phyloP scores from a whole-genome alignment of 306 rosid species.

The Amphicarpaea edgeworthii region DNA sequence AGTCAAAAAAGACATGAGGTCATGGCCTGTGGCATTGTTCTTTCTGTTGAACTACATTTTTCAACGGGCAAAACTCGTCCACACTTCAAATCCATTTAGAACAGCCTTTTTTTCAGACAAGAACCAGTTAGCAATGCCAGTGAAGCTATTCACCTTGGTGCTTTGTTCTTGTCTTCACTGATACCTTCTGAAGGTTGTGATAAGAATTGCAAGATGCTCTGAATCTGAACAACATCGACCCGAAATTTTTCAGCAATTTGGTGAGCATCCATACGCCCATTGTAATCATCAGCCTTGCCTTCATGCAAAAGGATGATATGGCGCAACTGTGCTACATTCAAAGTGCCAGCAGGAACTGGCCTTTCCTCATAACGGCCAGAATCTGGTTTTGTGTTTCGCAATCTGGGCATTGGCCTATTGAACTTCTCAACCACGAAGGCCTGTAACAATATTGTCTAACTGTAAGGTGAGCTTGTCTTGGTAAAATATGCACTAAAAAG shows the following conservation, averaged over 20 bases:
- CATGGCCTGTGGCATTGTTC: not conserved
- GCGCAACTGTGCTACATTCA: slow-evolving; percentile 84
- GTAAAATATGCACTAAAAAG: not conserved
- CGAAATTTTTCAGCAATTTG: slow-evolving; percentile 72
- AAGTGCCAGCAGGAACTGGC: slow-evolving; percentile 72
- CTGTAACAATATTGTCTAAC: slow-evolving; percentile 51
- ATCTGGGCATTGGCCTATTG: slow-evolving; percentile 78
- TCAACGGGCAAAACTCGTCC: slow-evolving; percentile 8
- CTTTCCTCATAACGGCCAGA: slow-evolving; percentile 71
- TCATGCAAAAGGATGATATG: slow-evolving; percentile 72
- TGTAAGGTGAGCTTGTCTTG: slow-evolving; percentile 10
- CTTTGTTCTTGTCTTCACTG: slow-evolving; percentile 50
- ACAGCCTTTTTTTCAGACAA: slow-evolving; percentile 40
- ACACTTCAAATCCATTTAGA: slow-evolving; percentile 36
- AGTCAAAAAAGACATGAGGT: slow-evolving; percentile 1
- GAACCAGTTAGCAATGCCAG: slow-evolving; percentile 37
- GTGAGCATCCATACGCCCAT: slow-evolving; percentile 70
- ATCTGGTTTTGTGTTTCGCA: slow-evolving; percentile 74
- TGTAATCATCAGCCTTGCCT: slow-evolving; percentile 85
- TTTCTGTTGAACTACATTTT: slow-evolving; percentile 25
- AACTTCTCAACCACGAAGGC: slow-evolving; percentile 76
- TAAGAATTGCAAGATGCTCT: slow-evolving; percentile 68
- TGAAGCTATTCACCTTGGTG: slow-evolving; percentile 24
- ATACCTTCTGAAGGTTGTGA: slow-evolving; percentile 76
- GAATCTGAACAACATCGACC: slow-evolving; percentile 64